Evolutionary conservation across 345 rosid genomes (phyloP).

Genomic region (Populus ilicifolia): DNA sequence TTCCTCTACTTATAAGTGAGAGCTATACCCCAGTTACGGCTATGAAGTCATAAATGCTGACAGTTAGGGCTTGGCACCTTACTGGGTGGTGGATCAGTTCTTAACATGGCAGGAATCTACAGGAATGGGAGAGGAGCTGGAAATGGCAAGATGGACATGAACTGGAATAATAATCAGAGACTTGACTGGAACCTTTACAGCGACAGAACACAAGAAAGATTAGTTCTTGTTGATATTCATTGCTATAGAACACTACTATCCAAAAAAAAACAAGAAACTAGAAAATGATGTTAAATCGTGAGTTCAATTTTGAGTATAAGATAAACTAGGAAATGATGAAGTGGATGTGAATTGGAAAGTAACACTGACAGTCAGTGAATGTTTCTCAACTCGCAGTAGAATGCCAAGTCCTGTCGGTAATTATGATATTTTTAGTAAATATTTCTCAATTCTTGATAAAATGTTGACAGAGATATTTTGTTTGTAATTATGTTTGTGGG

Average conservation of each 20-base stretch:
- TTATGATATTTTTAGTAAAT: no score
- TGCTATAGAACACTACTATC: not conserved
- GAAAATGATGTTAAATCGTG: not conserved
- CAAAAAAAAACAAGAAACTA: not conserved
- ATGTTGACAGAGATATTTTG: no score
- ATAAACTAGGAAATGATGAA: not conserved
- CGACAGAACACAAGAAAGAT: not conserved
- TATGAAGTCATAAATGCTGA: not conserved
- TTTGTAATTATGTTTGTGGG: no score
- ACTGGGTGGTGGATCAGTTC: not conserved
- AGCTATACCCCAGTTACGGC: not conserved
- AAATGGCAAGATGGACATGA: not conserved
- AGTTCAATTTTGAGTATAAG: not conserved
- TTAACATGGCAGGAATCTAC: not conserved
- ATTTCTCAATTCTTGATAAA: no score
- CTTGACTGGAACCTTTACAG: not conserved
- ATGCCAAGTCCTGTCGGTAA: no score
- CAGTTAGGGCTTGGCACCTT: not conserved
- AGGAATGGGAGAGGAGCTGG: not conserved
- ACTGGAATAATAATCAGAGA: not conserved
- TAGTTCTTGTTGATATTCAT: not conserved
- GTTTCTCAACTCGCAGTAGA: no score
- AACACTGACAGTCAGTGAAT: not conserved
- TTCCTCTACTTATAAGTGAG: not conserved
- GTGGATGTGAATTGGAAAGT: not conserved